Conservation (phyloP, 2,329 filamentous ascomycete genomes). For the Botrytis deweyae region DNA sequence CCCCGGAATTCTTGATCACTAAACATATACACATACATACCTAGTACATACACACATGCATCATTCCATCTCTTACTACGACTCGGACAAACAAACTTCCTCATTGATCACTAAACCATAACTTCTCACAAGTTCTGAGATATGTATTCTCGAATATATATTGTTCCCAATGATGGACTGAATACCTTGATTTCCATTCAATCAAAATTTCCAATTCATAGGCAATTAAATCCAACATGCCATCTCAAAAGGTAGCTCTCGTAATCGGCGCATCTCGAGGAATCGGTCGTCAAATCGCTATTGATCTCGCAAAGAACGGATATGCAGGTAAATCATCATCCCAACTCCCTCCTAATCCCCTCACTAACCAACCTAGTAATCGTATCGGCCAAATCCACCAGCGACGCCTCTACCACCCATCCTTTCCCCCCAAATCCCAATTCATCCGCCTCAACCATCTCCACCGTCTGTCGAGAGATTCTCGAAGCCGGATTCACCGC, state of each 20-base stretch:
- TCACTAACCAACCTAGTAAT: constrained; percentile 43
- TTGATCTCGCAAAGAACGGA: constrained; percentile 69
- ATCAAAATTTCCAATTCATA: neutral
- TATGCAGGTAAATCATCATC: constrained; percentile 58
- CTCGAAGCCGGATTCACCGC: constrained; percentile 60
- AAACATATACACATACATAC: neutral
- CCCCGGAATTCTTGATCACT: constrained; percentile 13
- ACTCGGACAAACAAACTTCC: neutral
- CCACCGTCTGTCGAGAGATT: constrained; percentile 75
- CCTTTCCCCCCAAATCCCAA: constrained; percentile 79
- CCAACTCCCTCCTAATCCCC: neutral
- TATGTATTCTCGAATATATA: neutral
- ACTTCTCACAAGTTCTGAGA: neutral
- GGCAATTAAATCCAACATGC: constrained; percentile 19
- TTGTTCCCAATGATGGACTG: neutral
- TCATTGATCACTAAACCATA: constrained; percentile 17
- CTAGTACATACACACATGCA: neutral
- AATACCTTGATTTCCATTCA: neutral
- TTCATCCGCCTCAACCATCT: constrained; percentile 73
- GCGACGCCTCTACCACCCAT: constrained; percentile 53
- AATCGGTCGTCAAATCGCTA: constrained; percentile 73
- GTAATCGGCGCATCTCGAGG: constrained; percentile 76
- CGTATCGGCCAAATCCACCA: constrained; percentile 73
- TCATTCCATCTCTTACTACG: neutral
- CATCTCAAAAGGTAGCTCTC: constrained; percentile 55